Conservation (phyloP, 2,329 filamentous ascomycete species). For the Tolypocladium ophioglossoides region DNA sequence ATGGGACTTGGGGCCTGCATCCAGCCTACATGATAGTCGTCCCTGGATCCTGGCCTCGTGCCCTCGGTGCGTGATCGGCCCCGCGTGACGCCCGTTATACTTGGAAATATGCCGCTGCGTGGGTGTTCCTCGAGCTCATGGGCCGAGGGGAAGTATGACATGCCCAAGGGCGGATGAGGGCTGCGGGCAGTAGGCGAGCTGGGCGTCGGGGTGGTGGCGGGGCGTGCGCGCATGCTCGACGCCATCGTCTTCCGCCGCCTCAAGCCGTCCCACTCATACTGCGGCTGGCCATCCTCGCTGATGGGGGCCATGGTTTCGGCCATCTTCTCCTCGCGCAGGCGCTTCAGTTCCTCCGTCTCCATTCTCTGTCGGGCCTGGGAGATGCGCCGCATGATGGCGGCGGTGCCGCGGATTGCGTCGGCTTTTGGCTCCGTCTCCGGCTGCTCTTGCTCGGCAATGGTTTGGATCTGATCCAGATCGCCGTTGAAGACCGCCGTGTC, state of each 20-base stretch:
- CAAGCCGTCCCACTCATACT: slow-evolving; percentile 84
- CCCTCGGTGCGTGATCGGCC: slow-evolving; percentile 22
- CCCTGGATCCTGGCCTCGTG: slow-evolving; percentile 18
- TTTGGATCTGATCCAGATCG: slow-evolving; percentile 88
- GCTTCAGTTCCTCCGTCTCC: slow-evolving; percentile 69
- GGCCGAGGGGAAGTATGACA: slow-evolving; percentile 67
- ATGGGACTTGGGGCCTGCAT: slow-evolving; percentile 40
- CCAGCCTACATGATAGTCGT: slow-evolving; percentile 24
- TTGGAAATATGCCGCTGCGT: slow-evolving; percentile 39
- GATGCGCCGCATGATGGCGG: slow-evolving; percentile 75
- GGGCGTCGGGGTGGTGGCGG: slow-evolving; percentile 15
- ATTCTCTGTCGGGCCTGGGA: slow-evolving; percentile 66
- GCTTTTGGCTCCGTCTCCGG: slow-evolving; percentile 95
- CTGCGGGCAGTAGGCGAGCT: slow-evolving; percentile 16
- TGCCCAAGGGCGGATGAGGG: slow-evolving; percentile 49
- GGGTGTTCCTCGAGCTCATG: slow-evolving; percentile 48
- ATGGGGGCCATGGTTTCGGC: slow-evolving; percentile 63
- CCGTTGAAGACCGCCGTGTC: slow-evolving; percentile 87
- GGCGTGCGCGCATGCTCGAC: slow-evolving; percentile 17
- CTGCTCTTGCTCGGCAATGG: slow-evolving; percentile 89
- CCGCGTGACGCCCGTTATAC: slow-evolving; percentile 44
- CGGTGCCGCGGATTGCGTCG: slow-evolving; percentile 85
- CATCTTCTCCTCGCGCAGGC: slow-evolving; percentile 68
- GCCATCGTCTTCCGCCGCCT: slow-evolving; percentile 56
- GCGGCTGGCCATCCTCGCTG: slow-evolving; percentile 58